Conservation (phyloP, 2,329 filamentous ascomycete genomes). For the Curvularia hawaiiensis region DNA sequence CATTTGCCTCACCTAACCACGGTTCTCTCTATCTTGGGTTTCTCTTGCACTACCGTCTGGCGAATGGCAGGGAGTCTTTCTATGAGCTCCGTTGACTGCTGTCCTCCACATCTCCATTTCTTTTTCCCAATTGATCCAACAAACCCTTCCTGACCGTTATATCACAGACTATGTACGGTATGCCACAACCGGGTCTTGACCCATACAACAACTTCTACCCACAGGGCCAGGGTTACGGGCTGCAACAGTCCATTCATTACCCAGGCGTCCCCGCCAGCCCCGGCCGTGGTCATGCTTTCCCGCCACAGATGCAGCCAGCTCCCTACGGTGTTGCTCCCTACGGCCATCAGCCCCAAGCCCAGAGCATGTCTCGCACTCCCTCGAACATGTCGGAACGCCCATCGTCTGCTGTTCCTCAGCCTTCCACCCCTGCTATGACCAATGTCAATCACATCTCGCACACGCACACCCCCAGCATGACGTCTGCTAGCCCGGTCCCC, state of each 20-base stretch:
- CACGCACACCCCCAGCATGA: constrained; percentile 61
- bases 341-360: constrained; percentile 62
- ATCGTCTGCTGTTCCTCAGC: constrained; percentile 64
- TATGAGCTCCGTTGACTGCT: constrained; percentile 8
- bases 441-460: constrained; percentile 52
- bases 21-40: constrained; percentile 16
- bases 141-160: constrained; percentile 72
- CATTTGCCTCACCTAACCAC: constrained; percentile 19
- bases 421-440: constrained; percentile 58
- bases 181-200: constrained; percentile 55
- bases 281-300: constrained; percentile 52
- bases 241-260: constrained; percentile 52
- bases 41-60: constrained; percentile 18
- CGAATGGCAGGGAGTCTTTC: constrained; percentile 21
- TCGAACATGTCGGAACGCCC: constrained; percentile 62
- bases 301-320: constrained; percentile 49
- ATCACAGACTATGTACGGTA: constrained; percentile 68
- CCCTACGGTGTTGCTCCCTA: constrained; percentile 59
- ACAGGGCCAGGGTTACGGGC: constrained; percentile 57
- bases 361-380: constrained; percentile 70
- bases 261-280: constrained; percentile 52
- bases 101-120: constrained; percentile 50
- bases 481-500: constrained; percentile 64
- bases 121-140: constrained; percentile 72
- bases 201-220: constrained; percentile 53